Percentiles rank a stretch among this genome's conserved stretches.
These are phyloP conservation scores for Pyronema omphalodes DNA, from an alignment of 495 filamentous ascomycete genomes.

Conservation along the genomic window DNA sequence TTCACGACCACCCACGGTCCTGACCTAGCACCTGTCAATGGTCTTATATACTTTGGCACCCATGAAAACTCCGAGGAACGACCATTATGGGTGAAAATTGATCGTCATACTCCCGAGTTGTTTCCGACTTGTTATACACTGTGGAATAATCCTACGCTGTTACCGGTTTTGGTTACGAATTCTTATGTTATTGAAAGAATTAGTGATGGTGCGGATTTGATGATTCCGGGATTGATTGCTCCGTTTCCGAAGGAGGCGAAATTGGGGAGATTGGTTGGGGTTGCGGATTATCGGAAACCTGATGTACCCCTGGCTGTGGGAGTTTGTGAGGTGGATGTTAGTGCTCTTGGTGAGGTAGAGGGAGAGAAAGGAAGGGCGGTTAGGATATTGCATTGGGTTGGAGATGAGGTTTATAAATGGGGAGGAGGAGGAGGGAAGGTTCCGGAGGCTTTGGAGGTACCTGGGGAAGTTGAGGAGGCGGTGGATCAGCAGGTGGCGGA, in stretches of 20 bases:
- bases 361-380: conserved; percentile 53
- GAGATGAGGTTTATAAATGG: conserved; percentile 54
- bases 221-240: conserved; percentile 55
- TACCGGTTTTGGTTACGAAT: conserved; percentile 47
- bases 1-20: conserved; percentile 55
- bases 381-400: conserved; percentile 49
- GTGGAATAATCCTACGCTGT: conserved; percentile 43
- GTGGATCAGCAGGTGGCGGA: background rate
- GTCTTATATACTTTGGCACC: conserved; percentile 46
- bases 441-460: conserved; percentile 34
- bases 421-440: conserved; percentile 35
- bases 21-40: conserved; percentile 42
- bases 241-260: conserved; percentile 45
- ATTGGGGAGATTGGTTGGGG: conserved; percentile 44
- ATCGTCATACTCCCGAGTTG: conserved; percentile 15
- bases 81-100: conserved; percentile 51
- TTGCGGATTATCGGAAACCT: conserved; percentile 42
- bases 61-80: conserved; percentile 36
- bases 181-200: conserved; percentile 45
- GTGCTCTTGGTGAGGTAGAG: conserved; percentile 36
- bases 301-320: conserved; percentile 48
- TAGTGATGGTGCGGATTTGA: conserved; percentile 48
- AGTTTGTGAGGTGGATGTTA: conserved; percentile 48
- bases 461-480: conserved; percentile 26
- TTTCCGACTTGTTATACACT: conserved; percentile 55